Evolutionary conservation across 2,329 filamentous ascomycete genomes (phyloP).

Genomic region (Aciculosporium take): DNA sequence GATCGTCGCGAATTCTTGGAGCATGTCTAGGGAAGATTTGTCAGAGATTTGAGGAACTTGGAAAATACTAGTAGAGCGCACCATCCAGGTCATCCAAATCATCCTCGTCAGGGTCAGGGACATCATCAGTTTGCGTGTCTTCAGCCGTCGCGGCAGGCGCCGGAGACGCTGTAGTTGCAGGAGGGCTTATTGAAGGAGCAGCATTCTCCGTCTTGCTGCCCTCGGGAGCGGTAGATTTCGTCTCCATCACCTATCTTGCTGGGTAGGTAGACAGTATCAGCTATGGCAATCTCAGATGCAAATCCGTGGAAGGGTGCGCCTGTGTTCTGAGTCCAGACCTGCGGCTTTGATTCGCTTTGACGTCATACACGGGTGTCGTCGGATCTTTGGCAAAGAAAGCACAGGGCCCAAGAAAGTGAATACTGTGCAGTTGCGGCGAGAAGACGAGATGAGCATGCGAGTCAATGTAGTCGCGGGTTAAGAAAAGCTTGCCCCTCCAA

Average conservation of each 20-base stretch:
- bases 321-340: not conserved
- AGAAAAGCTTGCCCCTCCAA: conserved; percentile 5
- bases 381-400: not conserved
- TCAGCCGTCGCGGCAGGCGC: not conserved
- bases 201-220: conserved; percentile 11
- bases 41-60: conserved; percentile 3
- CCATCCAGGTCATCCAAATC: conserved; percentile 85
- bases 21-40: conserved; percentile 50
- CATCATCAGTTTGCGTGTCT: conserved; percentile 21
- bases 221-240: conserved; percentile 9
- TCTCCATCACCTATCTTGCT: conserved; percentile 8
- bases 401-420: not conserved
- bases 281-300: conserved; percentile 10
- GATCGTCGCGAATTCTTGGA: conserved; percentile 72
- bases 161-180: conserved; percentile 4
- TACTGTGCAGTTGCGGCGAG: not conserved
- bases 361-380: not conserved
- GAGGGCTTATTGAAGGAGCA: conserved; percentile 10
- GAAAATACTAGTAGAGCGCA: conserved; percentile 21
- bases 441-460: not conserved
- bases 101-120: conserved; percentile 84
- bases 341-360: not conserved
- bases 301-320: not conserved
- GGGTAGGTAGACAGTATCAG: not conserved
- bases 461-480: not conserved